A percentile compares a stretch with the other conserved stretches of the same genome.
Evolutionary conservation across 306 rosid species (phyloP).

Genomic region (Vachellia collinsii): DNA sequence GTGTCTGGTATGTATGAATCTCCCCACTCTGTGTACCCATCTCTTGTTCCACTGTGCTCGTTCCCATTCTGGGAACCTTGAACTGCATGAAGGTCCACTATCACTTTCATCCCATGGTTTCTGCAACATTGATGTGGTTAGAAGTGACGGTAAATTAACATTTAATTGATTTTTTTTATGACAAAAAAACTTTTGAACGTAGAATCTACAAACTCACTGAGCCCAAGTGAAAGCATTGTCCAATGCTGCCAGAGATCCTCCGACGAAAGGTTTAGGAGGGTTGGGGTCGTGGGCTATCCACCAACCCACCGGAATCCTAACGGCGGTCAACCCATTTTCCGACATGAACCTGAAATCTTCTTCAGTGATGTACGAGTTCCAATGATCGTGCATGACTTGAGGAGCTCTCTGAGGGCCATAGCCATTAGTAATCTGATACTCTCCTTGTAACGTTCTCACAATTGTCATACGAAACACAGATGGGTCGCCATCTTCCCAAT

Average conservation of each 20-base stretch:
- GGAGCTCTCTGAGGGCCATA: constrained; percentile 60
- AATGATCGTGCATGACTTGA: constrained; percentile 57
- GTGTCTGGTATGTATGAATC: constrained; percentile 48
- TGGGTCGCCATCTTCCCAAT: constrained; percentile 59
- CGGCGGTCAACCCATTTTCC: constrained; percentile 56
- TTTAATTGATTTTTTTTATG: neutral
- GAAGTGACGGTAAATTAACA: neutral
- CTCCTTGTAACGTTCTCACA: constrained; percentile 39
- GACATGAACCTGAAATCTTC: constrained; percentile 69
- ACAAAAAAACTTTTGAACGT: neutral
- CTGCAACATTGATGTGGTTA: constrained; percentile 24
- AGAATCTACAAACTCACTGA: constrained; percentile 37
- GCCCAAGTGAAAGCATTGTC: constrained; percentile 79
- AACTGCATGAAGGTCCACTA: constrained; percentile 62
- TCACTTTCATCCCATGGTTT: constrained; percentile 50
- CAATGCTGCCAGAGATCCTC: constrained; percentile 57
- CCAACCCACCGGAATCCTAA: constrained; percentile 75
- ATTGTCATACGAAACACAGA: constrained; percentile 53
- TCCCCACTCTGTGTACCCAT: constrained; percentile 57
- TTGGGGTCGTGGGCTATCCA: constrained; percentile 64
- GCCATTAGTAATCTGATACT: constrained; percentile 67
- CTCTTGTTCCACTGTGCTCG: constrained; percentile 59
- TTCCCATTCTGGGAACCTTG: constrained; percentile 63
- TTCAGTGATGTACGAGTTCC: constrained; percentile 59
- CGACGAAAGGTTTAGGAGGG: constrained; percentile 69